Base-by-base conservation (phyloP, 768 basidiomycete species). In the Amanita rubescens region DNA sequence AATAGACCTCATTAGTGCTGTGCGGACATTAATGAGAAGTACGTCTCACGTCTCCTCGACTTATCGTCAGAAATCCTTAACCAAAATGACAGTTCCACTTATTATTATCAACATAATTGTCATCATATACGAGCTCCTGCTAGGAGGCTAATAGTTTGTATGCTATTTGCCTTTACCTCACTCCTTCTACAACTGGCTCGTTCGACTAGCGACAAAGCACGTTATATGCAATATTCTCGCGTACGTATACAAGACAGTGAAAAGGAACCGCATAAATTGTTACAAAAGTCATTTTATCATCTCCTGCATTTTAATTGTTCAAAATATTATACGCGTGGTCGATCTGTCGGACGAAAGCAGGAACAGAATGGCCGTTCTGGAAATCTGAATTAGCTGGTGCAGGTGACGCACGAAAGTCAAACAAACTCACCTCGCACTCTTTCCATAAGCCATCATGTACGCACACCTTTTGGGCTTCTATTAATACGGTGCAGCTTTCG, bases 11-110 rank as follows among this genome's bases (percentile, higher is more conserved):
- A 96, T 97, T 58, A 82, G 88, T 61, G 95, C 95, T 34, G 93
- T 97, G 56, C 78, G 95, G 71, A 98, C 95, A 43, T 77, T 99
- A 62, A 91, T 98, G 90, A 83, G 95, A 69, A 93, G 95, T 99
- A 67, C 75, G 94, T 83, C 38, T 50, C 35, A 67, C 75, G 94
- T 83, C 38, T 50, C 35, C 34, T 34, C 41, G 2, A 9, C 27
- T 22, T 55, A 42, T 52, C 49, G 11, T 51, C 46, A 71, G 10
- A 53, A 5, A 41, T 22, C 20, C 19, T n/a, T 14, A 46, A 50
- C 53, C 49, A 53, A 46, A 48, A 27, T 60, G 60, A 19, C 56
- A 98, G 94, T 98, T 77, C 94, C 94, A 34, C 74, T 98, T 41
- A 97, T 98, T 65, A 83, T 76, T 33, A 63, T 90, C 47, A 98